These are phyloP conservation scores for Gentiana dahurica DNA, from an alignment of 257 asterid genomes.

Conservation along the genomic window DNA sequence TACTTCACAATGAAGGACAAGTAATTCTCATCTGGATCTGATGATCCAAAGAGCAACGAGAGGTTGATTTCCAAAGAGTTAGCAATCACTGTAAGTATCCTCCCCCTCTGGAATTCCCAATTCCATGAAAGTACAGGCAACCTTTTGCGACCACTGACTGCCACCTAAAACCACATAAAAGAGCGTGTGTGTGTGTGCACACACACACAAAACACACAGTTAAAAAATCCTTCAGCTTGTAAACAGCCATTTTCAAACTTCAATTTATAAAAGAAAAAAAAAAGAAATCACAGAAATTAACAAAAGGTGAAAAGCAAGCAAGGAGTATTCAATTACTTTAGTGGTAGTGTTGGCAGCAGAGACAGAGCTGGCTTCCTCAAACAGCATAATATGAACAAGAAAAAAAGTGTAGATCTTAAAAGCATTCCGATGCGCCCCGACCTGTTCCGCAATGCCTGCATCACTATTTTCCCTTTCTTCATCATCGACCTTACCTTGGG, in stretches of 20 bases:
- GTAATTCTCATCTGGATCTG: slow-evolving; percentile 83
- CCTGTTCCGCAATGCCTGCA: slow-evolving; percentile 31
- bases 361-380: slow-evolving; percentile 46
- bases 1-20: slow-evolving; percentile 82
- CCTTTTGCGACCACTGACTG: slow-evolving; percentile 56
- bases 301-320: not conserved
- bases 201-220: no score
- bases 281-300: not conserved
- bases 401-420: slow-evolving; percentile 82
- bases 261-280: no score
- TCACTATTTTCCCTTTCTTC: slow-evolving; percentile 25
- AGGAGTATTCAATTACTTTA: slow-evolving; percentile 32
- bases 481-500: slow-evolving; percentile 29
- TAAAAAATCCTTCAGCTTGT: no score
- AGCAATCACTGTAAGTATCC: slow-evolving; percentile 69
- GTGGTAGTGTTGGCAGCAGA: slow-evolving; percentile 24
- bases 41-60: slow-evolving; percentile 74
- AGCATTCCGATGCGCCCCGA: slow-evolving; percentile 79
- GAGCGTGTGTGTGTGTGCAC: no score
- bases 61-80: slow-evolving; percentile 87
- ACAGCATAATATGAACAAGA: slow-evolving; percentile 60
- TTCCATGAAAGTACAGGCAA: slow-evolving; percentile 58
- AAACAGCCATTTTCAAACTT: no score
- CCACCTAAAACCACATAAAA: slow-evolving; percentile 33
- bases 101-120: slow-evolving; percentile 77